Percentiles rank a stretch among this genome's conserved stretches.
Conservation (phyloP, 441 rosid species). For the Euphorbia schlechtendalii region DNA sequence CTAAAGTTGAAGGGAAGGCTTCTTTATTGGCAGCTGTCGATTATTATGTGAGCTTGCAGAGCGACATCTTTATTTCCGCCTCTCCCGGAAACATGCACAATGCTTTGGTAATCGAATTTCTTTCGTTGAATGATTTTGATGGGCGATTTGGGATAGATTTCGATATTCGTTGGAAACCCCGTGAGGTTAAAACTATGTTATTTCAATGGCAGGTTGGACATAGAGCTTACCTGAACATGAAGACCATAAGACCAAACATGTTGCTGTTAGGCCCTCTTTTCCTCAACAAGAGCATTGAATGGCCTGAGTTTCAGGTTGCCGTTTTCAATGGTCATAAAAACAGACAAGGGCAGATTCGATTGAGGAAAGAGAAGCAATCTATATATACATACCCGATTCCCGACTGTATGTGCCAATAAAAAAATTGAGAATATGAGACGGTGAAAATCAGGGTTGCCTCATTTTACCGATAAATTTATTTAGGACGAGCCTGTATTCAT, state of each 20-base stretch:
- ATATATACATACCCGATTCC: slow-evolving; percentile 93
- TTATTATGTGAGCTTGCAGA: slow-evolving; percentile 84
- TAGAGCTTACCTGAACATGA: slow-evolving; percentile 68
- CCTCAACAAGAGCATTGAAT: slow-evolving; percentile 67
- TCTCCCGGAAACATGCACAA: slow-evolving; percentile 99
- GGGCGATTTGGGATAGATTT: too few species aligned
- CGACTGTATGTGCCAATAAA: slow-evolving; percentile 71
- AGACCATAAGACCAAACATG: slow-evolving; percentile 97
- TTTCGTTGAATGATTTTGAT: too few species aligned
- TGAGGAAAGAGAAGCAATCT: slow-evolving; percentile 77
- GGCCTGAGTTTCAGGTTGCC: slow-evolving; percentile 69
- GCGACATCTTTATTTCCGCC: slow-evolving; percentile 87
- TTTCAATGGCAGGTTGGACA: slow-evolving; percentile 62
- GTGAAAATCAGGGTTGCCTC: background rate
- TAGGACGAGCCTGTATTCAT: too few species aligned
- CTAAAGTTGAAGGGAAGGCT: slow-evolving; percentile 74
- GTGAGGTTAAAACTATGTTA: background rate
- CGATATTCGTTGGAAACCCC: background rate
- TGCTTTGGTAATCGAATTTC: slow-evolving; percentile 45
- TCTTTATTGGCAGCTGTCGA: slow-evolving; percentile 89
- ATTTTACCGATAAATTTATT: background rate
- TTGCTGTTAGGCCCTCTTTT: slow-evolving; percentile 69
- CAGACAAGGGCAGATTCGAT: slow-evolving; percentile 79
- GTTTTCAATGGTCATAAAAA: slow-evolving; percentile 76
- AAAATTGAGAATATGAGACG: slow-evolving; percentile 1